These are phyloP conservation scores for Trypanosoma congolense DNA, from an alignment of 208 protist species.

Conservation along the genomic window DNA sequence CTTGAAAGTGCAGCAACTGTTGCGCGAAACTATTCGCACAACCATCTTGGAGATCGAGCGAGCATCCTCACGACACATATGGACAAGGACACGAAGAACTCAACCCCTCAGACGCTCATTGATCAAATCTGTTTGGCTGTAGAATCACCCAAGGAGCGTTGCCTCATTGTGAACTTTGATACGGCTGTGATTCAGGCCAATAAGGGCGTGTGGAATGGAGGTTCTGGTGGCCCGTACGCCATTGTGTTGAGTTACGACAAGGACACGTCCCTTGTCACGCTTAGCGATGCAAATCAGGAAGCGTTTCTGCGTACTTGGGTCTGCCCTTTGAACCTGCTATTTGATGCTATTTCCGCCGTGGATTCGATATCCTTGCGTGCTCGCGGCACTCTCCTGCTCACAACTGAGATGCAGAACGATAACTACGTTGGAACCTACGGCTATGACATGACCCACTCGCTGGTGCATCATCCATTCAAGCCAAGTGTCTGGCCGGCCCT, in stretches of 20 bases:
- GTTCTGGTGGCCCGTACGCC: constrained; percentile 67
- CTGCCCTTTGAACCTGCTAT: constrained; percentile 61
- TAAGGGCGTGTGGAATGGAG: constrained; percentile 73
- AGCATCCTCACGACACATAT: constrained; percentile 59
- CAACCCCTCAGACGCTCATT: constrained; percentile 39
- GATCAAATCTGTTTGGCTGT: constrained; percentile 49
- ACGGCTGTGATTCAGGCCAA: constrained; percentile 41
- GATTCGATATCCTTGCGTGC: constrained; percentile 55
- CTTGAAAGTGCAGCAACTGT: constrained; percentile 62
- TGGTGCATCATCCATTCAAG: constrained; percentile 88
- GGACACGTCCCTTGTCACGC: constrained; percentile 43
- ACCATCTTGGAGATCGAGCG: constrained; percentile 60
- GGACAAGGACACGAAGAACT: constrained; percentile 35
- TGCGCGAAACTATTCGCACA: constrained; percentile 77
- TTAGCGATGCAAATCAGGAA: constrained; percentile 56
- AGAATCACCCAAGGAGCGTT: constrained; percentile 28
- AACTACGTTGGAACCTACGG: constrained; percentile 68
- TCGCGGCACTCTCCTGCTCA: constrained; percentile 66
- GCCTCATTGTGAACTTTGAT: constrained; percentile 80
- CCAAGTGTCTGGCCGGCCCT: constrained; percentile 73
- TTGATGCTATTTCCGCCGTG: constrained; percentile 45
- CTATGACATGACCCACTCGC: constrained; percentile 76
- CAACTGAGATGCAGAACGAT: constrained; percentile 38
- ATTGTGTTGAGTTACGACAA: constrained; percentile 78
- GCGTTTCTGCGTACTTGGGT: constrained; percentile 73